Base-by-base conservation (phyloP, 805 yeast species). In the Nakazawaea ishiwadae region DNA sequence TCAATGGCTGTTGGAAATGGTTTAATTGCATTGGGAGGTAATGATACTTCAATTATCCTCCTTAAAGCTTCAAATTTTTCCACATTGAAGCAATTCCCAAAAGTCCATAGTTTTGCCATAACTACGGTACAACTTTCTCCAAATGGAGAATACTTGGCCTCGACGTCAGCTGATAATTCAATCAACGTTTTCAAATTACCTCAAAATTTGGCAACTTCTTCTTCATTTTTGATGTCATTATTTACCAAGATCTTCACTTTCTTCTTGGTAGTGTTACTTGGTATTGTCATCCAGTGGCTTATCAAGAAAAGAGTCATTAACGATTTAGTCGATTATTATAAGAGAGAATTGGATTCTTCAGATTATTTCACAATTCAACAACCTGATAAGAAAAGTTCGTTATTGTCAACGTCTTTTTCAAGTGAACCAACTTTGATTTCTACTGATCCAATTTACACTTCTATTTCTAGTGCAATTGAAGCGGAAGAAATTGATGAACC, bases 81-180 rank as follows among this genome's bases (percentile, higher is more conserved):
- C 32, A 58, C 71, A 10, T 51, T 77, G 19, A 76, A 72, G 44
- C 62, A 68, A 5, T 64, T 78, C 42, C 71, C 72, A 32, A 75
- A 82, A 46, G 79, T 84, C 41, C 96, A 89, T 57, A 66, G 72
- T 7, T 85, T 85, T 58, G 88, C 95, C 19, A 79, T 88, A 39
- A 88, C 96, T 0, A 71, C 75, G 33, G 77, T 86, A 8, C 65
- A 77, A 2, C 80, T 87, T 45, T 80, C 88, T 4, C 81, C 84
- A 11, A 70, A 77, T 54, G 88, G 90, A 6, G 62, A 73, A 38
- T 70, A 69, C 42, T 61, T 87, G 37, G 91, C 87, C 3, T 74
- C 87, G 17, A 81, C 79, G 0, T 81, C 91, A 26, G 95, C 90
- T 1, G 85, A 93, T 3, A 81, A 83, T 46, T 71, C 87, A 1